These are phyloP conservation scores for Stramenopiles sp. DNA, from an alignment of 352 stramenopile genomes.

Conservation along the genomic window DNA sequence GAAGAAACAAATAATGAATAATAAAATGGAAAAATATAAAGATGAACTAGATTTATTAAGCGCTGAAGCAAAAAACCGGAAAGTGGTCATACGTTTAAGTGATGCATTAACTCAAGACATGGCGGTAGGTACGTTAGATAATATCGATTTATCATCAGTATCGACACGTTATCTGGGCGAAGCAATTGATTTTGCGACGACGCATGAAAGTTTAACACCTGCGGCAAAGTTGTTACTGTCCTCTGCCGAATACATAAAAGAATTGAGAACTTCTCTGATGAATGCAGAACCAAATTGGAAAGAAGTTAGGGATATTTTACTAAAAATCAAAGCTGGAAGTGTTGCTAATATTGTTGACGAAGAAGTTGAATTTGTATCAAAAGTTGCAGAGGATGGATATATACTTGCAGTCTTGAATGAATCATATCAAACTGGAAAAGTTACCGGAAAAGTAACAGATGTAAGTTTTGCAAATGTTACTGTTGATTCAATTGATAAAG, in stretches of 20 bases:
- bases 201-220: neutral
- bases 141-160: neutral
- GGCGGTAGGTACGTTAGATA: neutral
- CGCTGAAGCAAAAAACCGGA: neutral
- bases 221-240: neutral
- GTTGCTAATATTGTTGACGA: conserved; percentile 7
- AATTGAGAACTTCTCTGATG: neutral
- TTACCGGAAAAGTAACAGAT: neutral
- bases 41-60: neutral
- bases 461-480: neutral
- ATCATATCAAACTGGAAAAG: neutral
- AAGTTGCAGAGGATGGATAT: neutral
- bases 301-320: neutral
- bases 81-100: neutral
- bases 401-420: neutral
- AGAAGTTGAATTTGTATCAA: neutral
- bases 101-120: conserved; percentile 8
- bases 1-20: neutral
- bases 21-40: neutral
- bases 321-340: neutral
- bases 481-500: neutral
- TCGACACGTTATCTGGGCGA: neutral
- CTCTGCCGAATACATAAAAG: neutral
- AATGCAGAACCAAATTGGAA: neutral
- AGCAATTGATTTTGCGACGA: neutral